These are phyloP conservation scores for Metschnikowia cubensis DNA, from an alignment of 805 yeast species.

Conservation along the genomic window DNA sequence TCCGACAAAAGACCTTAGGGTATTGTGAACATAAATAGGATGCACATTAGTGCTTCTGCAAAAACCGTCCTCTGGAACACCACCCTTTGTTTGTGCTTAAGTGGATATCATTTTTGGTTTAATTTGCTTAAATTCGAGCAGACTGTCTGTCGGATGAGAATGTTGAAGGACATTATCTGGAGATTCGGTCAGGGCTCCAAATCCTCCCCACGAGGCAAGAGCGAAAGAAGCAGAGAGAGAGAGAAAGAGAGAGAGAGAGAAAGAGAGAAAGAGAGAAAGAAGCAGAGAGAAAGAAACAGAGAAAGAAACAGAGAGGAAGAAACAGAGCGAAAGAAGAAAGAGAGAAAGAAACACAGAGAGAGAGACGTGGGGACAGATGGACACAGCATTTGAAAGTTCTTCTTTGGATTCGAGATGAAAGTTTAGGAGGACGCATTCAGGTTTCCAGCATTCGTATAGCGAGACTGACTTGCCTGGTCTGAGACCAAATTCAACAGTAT, in stretches of 20 bases:
- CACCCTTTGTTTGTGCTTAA: slow-evolving; percentile 59
- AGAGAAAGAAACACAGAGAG: no score
- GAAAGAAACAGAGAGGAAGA: no score
- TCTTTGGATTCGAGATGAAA: slow-evolving; percentile 47
- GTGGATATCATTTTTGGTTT: slow-evolving; percentile 51
- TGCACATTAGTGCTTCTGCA: slow-evolving; percentile 30
- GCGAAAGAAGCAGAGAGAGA: no score
- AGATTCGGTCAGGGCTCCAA: slow-evolving; percentile 18
- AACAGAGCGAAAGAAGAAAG: no score
- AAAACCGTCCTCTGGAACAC: slow-evolving; percentile 62
- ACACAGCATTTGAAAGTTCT: slow-evolving; percentile 45
- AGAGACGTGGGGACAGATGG: slow-evolving; percentile 22
- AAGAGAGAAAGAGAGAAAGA: no score
- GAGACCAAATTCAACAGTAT: no score
- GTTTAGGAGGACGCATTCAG: slow-evolving; percentile 30
- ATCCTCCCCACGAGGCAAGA: slow-evolving; percentile 12
- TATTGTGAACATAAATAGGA: slow-evolving; percentile 48
- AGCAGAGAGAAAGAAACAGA: no score
- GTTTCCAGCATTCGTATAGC: no score
- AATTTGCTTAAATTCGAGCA: slow-evolving; percentile 56
- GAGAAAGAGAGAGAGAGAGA: no score
- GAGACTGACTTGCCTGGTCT: no score
- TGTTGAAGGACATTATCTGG: slow-evolving; percentile 20
- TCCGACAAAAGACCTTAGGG: slow-evolving; percentile 35
- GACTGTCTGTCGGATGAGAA: slow-evolving; percentile 23